Evolutionary conservation across 202 grass and related monocot genomes (phyloP).

Genomic region (Sporobolus alterniflorus): DNA sequence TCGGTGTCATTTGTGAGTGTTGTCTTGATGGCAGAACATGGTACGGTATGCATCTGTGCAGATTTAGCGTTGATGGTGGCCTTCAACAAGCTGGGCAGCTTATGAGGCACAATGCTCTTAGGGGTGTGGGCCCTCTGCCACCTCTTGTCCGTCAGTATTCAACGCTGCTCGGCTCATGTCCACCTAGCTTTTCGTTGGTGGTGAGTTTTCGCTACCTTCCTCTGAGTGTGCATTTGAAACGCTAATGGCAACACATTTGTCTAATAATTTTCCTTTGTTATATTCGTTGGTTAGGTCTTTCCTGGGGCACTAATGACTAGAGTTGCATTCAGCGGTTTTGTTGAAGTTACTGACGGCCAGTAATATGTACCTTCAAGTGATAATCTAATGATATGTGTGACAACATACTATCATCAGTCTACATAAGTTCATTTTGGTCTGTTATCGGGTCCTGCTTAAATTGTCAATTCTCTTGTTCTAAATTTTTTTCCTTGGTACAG

Average conservation of each 20-base stretch:
- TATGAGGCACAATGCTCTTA: slow-evolving; percentile 54
- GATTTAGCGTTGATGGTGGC: slow-evolving; percentile 62
- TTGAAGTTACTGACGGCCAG: slow-evolving; percentile 74
- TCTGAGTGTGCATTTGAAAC: not conserved
- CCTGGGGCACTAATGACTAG: slow-evolving; percentile 51
- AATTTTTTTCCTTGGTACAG: slow-evolving; percentile 44
- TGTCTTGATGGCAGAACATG: not conserved
- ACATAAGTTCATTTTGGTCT: not conserved
- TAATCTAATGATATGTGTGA: not conserved
- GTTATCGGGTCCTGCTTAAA: not conserved
- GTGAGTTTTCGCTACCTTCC: slow-evolving; percentile 33
- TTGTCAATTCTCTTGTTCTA: not conserved
- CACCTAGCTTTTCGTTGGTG: slow-evolving; percentile 77
- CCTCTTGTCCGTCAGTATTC: slow-evolving; percentile 50
- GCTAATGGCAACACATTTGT: not conserved
- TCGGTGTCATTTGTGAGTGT: no score
- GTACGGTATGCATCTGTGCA: not conserved
- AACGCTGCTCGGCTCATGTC: slow-evolving; percentile 69
- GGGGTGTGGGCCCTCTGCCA: not conserved
- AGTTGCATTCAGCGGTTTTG: slow-evolving; percentile 61
- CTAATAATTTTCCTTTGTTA: not conserved
- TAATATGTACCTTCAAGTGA: not conserved
- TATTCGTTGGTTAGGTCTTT: slow-evolving; percentile 55
- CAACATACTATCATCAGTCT: not conserved
- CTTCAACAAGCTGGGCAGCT: slow-evolving; percentile 77